Percentiles rank a stretch among this genome's conserved stretches.
Evolutionary conservation across 2,329 filamentous ascomycete species (phyloP).

Genomic region (Hymenoscyphus salicellus): DNA sequence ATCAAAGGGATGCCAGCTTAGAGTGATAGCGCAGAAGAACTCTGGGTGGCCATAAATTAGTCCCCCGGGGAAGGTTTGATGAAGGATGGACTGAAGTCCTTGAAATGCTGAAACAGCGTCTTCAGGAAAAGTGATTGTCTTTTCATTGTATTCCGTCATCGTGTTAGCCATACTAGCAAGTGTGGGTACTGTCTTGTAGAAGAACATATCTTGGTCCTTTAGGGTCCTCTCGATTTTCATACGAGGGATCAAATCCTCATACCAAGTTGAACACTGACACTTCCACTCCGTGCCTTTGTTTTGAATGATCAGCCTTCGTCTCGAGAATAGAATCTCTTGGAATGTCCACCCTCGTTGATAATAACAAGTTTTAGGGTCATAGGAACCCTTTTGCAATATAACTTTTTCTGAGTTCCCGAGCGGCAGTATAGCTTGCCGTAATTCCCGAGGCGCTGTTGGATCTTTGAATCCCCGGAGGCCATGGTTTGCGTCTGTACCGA

Average conservation of each 20-base stretch:
- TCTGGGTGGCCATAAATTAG: neutral
- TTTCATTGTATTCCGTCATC: neutral
- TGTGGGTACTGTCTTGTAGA: too few relatives aligned
- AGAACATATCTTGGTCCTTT: too few relatives aligned
- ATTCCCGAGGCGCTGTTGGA: neutral
- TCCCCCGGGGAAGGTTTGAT: neutral
- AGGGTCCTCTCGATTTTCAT: neutral
- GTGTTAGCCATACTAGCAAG: neutral
- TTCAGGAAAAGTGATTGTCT: neutral
- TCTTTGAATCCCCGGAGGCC: neutral
- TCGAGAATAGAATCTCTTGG: slow-evolving; percentile 1
- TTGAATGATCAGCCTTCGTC: neutral
- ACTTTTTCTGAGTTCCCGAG: neutral
- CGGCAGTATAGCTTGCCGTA: neutral
- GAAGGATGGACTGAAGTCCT: neutral
- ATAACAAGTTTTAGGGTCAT: neutral
- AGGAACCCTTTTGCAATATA: too few relatives aligned
- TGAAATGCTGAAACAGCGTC: slow-evolving; percentile 1
- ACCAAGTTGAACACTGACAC: neutral
- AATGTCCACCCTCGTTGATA: slow-evolving; percentile 5
- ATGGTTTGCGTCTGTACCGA: neutral
- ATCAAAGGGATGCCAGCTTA: neutral
- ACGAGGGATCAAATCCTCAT: neutral
- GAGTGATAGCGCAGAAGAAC: slow-evolving; percentile 1
- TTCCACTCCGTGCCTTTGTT: neutral